Evolutionary conservation across 2,329 filamentous ascomycete genomes (phyloP).

Genomic region (Pseudocercospora crystallina): DNA sequence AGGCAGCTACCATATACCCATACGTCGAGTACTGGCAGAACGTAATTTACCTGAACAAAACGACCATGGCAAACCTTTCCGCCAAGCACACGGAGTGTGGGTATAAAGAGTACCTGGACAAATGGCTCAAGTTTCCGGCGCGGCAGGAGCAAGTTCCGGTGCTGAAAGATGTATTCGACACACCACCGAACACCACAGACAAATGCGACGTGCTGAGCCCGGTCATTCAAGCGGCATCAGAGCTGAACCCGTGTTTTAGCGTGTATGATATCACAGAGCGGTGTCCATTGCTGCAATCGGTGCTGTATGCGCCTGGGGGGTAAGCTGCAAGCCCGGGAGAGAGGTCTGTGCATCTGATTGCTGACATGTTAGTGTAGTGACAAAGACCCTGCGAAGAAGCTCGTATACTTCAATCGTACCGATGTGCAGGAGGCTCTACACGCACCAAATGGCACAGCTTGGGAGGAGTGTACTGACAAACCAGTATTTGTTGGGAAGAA

Average conservation of each 20-base stretch:
- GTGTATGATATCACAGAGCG: slow-evolving; percentile 33
- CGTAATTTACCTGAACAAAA: slow-evolving; percentile 45
- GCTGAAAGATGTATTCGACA: slow-evolving; percentile 22
- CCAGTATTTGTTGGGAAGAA: not conserved
- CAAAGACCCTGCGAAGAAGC: not conserved
- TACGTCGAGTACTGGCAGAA: slow-evolving; percentile 31
- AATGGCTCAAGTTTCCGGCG: slow-evolving; percentile 43
- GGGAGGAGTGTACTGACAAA: slow-evolving; percentile 18
- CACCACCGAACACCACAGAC: not conserved
- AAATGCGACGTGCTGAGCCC: slow-evolving; percentile 25
- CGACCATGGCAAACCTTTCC: slow-evolving; percentile 39
- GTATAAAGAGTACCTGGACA: slow-evolving; percentile 49
- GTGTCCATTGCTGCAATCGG: slow-evolving; percentile 22
- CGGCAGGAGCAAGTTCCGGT: slow-evolving; percentile 25
- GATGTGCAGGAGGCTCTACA: slow-evolving; percentile 38
- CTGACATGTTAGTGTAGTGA: no score
- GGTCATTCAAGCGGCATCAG: not conserved
- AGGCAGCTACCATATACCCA: not conserved
- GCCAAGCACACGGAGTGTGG: slow-evolving; percentile 37
- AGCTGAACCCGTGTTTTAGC: slow-evolving; percentile 37
- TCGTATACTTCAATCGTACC: slow-evolving; percentile 34
- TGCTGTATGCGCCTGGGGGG: no score
- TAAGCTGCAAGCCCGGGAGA: no score
- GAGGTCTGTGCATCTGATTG: no score
- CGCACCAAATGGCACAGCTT: slow-evolving; percentile 30